Conservation (phyloP, 1,284 basidiomycete species). For the Apiotrichum laibachii region DNA sequence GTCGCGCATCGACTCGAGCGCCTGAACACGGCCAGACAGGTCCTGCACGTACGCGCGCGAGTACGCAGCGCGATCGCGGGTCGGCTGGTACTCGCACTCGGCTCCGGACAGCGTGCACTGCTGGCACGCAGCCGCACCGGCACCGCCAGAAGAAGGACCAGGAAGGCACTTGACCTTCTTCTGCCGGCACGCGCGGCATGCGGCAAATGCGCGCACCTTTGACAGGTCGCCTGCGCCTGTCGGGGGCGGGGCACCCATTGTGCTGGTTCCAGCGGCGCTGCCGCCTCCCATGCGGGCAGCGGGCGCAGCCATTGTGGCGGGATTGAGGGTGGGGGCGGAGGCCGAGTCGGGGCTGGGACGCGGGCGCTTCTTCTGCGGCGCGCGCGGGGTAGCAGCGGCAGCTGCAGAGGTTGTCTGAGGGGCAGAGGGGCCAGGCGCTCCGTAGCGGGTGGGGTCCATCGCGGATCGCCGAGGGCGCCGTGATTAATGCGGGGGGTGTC, state of each 20-base stretch:
- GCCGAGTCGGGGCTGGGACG: neutral
- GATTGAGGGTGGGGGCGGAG: neutral
- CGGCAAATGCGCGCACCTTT: conserved; percentile 44
- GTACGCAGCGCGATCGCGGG: conserved; percentile 47
- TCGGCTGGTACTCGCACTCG: conserved; percentile 48
- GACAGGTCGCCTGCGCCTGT: conserved; percentile 25
- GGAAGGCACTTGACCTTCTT: conserved; percentile 50
- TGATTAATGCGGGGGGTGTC: too few relatives aligned
- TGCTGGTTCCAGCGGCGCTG: neutral
- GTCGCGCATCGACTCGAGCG: conserved; percentile 37
- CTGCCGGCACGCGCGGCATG: conserved; percentile 41
- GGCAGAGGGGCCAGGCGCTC: conserved; percentile 1
- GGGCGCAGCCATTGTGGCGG: conserved; percentile 4
- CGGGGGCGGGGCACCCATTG: neutral
- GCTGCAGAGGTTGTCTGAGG: neutral
- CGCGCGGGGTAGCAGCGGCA: neutral
- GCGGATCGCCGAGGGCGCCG: neutral
- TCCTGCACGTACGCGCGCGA: conserved; percentile 48
- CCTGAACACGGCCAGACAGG: conserved; percentile 46
- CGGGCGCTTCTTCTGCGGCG: conserved; percentile 1
- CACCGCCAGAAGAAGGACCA: conserved; percentile 19
- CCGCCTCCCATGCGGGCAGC: neutral
- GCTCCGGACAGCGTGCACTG: conserved; percentile 38
- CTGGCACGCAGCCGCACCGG: conserved; percentile 32
- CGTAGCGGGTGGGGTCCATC: conserved; percentile 4